These are phyloP conservation scores for Teunomyces funiuensis DNA, from an alignment of 805 yeast species.

Conservation along the genomic window DNA sequence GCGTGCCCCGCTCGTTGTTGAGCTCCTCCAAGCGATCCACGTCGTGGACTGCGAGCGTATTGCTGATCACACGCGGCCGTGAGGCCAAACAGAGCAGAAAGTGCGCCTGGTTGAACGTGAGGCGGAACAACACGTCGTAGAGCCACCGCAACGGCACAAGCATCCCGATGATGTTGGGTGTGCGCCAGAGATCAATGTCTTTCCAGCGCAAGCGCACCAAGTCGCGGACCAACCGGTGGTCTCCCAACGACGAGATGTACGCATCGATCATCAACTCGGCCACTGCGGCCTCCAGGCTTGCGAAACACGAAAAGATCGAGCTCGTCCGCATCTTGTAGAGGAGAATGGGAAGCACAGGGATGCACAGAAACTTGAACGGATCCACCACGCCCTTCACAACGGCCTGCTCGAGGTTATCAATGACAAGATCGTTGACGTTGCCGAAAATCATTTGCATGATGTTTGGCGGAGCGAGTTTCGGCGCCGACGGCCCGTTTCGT, in stretches of 20 bases:
- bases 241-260: slow-evolving; percentile 39
- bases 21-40: slow-evolving; percentile 24
- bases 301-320: slow-evolving; percentile 29
- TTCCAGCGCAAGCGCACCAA: slow-evolving; percentile 15
- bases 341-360: slow-evolving; percentile 40
- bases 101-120: slow-evolving; percentile 33
- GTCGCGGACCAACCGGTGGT: slow-evolving; percentile 27
- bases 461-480: not conserved
- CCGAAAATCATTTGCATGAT: slow-evolving; percentile 11
- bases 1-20: slow-evolving; percentile 6
- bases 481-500: slow-evolving; percentile 7
- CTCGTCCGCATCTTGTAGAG: slow-evolving; percentile 38
- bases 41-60: slow-evolving; percentile 22
- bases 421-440: slow-evolving; percentile 13
- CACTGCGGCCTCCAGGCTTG: slow-evolving; percentile 13
- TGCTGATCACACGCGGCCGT: slow-evolving; percentile 35
- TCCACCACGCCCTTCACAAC: slow-evolving; percentile 31
- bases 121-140: slow-evolving; percentile 33
- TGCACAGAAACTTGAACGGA: slow-evolving; percentile 36
- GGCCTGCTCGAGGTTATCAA: slow-evolving; percentile 29
- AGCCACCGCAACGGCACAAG: slow-evolving; percentile 37
- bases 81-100: slow-evolving; percentile 27
- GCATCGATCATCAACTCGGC: slow-evolving; percentile 36
- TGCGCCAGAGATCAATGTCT: slow-evolving; percentile 30
- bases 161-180: slow-evolving; percentile 32